Base-by-base conservation (phyloP, 306 rosid genomes). In the Rosa multiflora region DNA sequence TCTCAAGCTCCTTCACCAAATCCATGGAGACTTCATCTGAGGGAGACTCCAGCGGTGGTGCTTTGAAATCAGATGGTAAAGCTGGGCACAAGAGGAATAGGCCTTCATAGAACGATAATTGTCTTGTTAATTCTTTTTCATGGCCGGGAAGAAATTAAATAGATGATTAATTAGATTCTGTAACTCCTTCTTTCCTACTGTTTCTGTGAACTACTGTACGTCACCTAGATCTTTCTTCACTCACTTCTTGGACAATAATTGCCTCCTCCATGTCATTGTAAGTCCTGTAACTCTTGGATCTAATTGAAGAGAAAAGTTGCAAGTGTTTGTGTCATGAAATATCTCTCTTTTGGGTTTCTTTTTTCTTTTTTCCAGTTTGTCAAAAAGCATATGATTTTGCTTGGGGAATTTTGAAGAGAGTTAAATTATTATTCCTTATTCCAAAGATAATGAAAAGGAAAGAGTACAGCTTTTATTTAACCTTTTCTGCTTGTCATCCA, bases 11-110 rank as follows among this genome's bases (percentile, higher is more conserved):
- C 40, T 95, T 95, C 75, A 84, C 96, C 91, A 95, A 91, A 83
- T 88, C 99, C 81, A 85, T 87, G 87, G 98, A 95, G 1, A 89
- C 83, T 84, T 95, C 98, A 80, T 93, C 98, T 1, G 99, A 95
- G 72, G 99, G 97, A 18, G 99, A 95, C 82, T 95, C 99, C 17
- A 87, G 88, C 66, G 99, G 89, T 63, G 97, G 89, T 63, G 97
- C 86, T 84, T 86, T 89, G 68, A 94, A 85, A 75, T 89, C 97
- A 35, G 93, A 92, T 47, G 98, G 85, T 17, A 92, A 90, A 85
- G 88, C 90, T 10, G 85, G 86, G 42, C 91, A 81, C 44, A 95
- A 95, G 82, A 74, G 99, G 76, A 88, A 81, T 79, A 85, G 99
- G 83, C 96, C 91, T 48, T 75, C 74, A 39, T 92, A 72, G 70